Evolutionary conservation across 2,329 filamentous ascomycete genomes (phyloP).

Genomic region (Rhynchosporium agropyri): DNA sequence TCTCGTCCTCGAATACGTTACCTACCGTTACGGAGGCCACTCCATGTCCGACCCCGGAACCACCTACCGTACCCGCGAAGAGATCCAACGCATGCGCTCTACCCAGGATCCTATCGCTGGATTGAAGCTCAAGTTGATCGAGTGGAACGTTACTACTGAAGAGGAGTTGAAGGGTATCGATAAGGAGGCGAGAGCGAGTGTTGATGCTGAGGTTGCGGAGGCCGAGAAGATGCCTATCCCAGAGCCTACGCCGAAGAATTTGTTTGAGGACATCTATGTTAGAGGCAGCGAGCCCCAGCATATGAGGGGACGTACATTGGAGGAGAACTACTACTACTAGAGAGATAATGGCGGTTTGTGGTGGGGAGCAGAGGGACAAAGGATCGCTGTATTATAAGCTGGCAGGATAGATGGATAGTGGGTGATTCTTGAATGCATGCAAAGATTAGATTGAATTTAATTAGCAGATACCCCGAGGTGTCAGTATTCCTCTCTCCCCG

Average conservation of each 20-base stretch:
- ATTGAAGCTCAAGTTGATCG: slow-evolving; percentile 95
- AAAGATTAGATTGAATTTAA: slow-evolving; percentile 10
- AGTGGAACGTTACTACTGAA: slow-evolving; percentile 90
- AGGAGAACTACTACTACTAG: slow-evolving; percentile 81
- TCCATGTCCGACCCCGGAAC: slow-evolving; percentile 99
- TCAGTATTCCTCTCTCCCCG: not conserved
- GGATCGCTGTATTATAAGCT: slow-evolving; percentile 10
- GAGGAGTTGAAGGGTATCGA: slow-evolving; percentile 96
- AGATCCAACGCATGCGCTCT: slow-evolving; percentile 99
- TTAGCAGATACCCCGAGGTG: slow-evolving; percentile 1
- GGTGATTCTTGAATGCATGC: slow-evolving; percentile 9
- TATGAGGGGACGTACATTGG: slow-evolving; percentile 82
- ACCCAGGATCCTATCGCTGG: slow-evolving; percentile 98
- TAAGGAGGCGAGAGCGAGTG: slow-evolving; percentile 84
- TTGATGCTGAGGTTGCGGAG: slow-evolving; percentile 86
- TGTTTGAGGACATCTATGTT: slow-evolving; percentile 97
- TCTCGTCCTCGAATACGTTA: slow-evolving; percentile 97
- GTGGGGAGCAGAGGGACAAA: not conserved
- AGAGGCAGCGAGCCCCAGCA: slow-evolving; percentile 83
- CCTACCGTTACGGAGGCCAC: slow-evolving; percentile 98
- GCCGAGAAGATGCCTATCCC: slow-evolving; percentile 88
- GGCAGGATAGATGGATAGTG: slow-evolving; percentile 1
- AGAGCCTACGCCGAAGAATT: slow-evolving; percentile 76
- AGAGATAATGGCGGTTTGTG: not conserved
- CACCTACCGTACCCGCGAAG: slow-evolving; percentile 98